Evolutionary conservation across 2,329 filamentous ascomycete genomes (phyloP).

Genomic region (Xylaria sp.): DNA sequence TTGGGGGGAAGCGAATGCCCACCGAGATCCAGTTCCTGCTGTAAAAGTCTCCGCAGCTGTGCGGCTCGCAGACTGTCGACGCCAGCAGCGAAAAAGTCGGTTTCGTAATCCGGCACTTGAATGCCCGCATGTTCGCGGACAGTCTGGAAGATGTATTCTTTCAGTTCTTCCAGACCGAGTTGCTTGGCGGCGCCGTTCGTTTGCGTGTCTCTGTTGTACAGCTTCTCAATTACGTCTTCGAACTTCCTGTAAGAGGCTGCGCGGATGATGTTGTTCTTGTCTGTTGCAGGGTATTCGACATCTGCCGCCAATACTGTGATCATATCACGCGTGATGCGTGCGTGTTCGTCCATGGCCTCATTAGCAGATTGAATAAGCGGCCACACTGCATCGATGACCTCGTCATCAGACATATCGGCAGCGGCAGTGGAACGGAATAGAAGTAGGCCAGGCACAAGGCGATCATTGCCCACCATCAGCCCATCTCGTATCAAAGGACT

Average conservation of each 20-base stretch:
- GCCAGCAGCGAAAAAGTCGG: conserved; percentile 58
- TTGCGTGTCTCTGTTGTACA: conserved; percentile 47
- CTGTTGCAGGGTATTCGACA: conserved; percentile 54
- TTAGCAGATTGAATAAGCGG: conserved; percentile 54
- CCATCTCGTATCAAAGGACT: conserved; percentile 50
- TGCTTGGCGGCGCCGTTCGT: conserved; percentile 31
- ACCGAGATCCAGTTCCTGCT: conserved; percentile 53
- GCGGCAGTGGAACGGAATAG: conserved; percentile 48
- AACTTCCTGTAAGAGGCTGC: conserved; percentile 54
- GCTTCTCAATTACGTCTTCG: conserved; percentile 44
- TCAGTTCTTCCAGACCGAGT: conserved; percentile 46
- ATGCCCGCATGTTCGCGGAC: conserved; percentile 49
- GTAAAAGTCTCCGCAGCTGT: conserved; percentile 56
- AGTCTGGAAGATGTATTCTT: conserved; percentile 50
- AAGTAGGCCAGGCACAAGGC: conserved; percentile 49
- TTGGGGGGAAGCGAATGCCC: conserved; percentile 51
- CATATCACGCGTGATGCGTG: conserved; percentile 57
- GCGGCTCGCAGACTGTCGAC: conserved; percentile 60
- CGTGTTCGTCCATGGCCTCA: conserved; percentile 54
- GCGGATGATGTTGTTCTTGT: conserved; percentile 60
- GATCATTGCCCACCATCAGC: conserved; percentile 51
- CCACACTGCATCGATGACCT: conserved; percentile 53
- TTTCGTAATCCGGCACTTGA: conserved; percentile 45
- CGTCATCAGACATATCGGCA: conserved; percentile 44
- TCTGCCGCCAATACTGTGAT: conserved; percentile 50